Evolutionary conservation across 2,329 filamentous ascomycete species (phyloP), one percentile per base, ranked within the genome.

Genomic region (Fusarium palustre): DNA sequence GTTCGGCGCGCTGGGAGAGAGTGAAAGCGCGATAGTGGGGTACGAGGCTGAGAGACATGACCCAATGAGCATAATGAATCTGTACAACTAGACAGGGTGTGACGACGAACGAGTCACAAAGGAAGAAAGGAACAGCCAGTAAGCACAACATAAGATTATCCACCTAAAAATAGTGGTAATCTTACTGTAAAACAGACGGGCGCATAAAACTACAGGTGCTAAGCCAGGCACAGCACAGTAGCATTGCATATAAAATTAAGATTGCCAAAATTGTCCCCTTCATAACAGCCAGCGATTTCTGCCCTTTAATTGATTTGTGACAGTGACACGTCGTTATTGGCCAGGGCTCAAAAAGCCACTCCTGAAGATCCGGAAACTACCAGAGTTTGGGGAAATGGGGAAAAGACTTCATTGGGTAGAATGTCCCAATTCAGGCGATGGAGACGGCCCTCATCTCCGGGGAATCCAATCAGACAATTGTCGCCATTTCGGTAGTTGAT

Each of bases 291-390:
- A 8, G 33, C 20, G 41, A 33, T 11, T 31, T 49, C 31, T 30
- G 20, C 18, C 41, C 46, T 59, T 53, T 30, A 25, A 39, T n/a
- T 39, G 33, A 38, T 30, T 42, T 33, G 47, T 49, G 16, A 49
- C 22, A 60, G 18, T 54, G 28, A 47, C 24, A 50, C n/a, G 24
- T 36, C 30, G 15, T 68, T 64, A 74, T 71, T 73, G 68, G 68
- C 24, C 22, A 4, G 34, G 13, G 25, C 22, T 7, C n/a, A 52
- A 55, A 31, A 63, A 66, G 68, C 71, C 68, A 73, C 71, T 69
- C 71, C 61, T 74, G 69, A 74, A 67, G 68, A 74, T 72, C 60
- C 64, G 65, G 71, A 67, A 64, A 46, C 64, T 69, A 74, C 61
- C 62, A 70, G 47, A 71, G 55, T 53, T 71, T 73, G 69, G 71